A percentile compares a stretch with the other conserved stretches of the same genome.
phyloP scores from a whole-genome alignment of 2,329 filamentous ascomycete genomes.

The Aspergillus jensenii region DNA sequence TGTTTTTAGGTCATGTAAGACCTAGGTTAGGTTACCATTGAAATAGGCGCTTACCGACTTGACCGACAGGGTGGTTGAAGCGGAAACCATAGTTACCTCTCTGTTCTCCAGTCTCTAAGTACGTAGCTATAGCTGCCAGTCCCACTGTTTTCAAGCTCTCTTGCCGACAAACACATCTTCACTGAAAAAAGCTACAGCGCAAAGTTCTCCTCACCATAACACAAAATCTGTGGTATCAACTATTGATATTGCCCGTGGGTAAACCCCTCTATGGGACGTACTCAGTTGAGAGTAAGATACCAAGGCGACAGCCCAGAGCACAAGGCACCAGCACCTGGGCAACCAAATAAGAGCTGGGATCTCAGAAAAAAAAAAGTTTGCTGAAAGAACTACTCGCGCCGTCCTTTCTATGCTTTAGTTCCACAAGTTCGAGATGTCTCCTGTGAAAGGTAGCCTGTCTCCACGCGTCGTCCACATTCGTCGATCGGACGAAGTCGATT shows the following conservation, averaged over 20 bases:
- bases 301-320: not conserved
- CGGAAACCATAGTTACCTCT: too few relatives aligned
- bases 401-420: not conserved
- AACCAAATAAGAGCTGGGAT: not conserved
- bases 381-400: not conserved
- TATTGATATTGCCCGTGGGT: not conserved
- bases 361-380: not conserved
- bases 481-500: constrained; percentile 43
- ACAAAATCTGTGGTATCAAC: not conserved
- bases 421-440: constrained; percentile 7
- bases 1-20: too few relatives aligned
- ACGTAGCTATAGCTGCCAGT: too few relatives aligned
- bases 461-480: constrained; percentile 51
- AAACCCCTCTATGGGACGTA: not conserved
- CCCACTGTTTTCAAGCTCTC: too few relatives aligned
- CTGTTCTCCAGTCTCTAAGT: too few relatives aligned
- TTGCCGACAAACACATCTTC: too few relatives aligned
- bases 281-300: not conserved
- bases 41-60: too few relatives aligned
- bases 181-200: too few relatives aligned
- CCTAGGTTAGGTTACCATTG: too few relatives aligned
- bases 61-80: too few relatives aligned
- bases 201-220: too few relatives aligned
- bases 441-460: constrained; percentile 8
- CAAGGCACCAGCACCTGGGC: not conserved